Evolutionary conservation across 345 rosid species (phyloP).

Genomic region (Arabidopsis arenosa): DNA sequence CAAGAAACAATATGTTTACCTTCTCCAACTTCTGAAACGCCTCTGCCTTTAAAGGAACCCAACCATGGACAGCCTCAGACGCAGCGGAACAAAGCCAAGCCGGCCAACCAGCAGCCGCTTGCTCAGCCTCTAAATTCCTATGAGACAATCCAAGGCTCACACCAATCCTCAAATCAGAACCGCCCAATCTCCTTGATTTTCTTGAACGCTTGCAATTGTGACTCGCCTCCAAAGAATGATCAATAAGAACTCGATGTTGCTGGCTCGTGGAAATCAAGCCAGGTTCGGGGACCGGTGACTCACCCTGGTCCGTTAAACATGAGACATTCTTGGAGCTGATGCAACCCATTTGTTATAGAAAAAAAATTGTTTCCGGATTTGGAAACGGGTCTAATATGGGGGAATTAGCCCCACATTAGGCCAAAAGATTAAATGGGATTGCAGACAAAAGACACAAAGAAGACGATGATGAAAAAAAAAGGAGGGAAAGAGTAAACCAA

Average conservation of each 20-base stretch:
- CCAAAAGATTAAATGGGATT: constrained; percentile 43
- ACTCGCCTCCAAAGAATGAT: constrained; percentile 42
- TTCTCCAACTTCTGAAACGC: constrained; percentile 78
- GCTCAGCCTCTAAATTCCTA: constrained; percentile 60
- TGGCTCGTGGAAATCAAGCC: constrained; percentile 39
- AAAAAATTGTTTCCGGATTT: constrained; percentile 46
- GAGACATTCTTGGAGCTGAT: constrained; percentile 58
- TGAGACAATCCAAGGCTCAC: constrained; percentile 52
- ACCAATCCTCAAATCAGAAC: constrained; percentile 45
- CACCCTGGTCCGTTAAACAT: constrained; percentile 39
- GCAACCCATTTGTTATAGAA: constrained; percentile 67
- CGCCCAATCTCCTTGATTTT: constrained; percentile 47
- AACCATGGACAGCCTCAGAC: constrained; percentile 71
- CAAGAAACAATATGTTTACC: constrained; percentile 50
- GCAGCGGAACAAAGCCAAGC: constrained; percentile 74
- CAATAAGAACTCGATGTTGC: constrained; percentile 39
- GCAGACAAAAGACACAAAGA: constrained; percentile 44
- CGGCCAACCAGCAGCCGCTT: constrained; percentile 80
- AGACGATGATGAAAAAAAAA: constrained; percentile 36
- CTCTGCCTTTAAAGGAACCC: constrained; percentile 75
- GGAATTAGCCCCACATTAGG: constrained; percentile 52
- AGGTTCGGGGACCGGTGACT: constrained; percentile 47
- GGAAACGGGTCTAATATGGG: constrained; percentile 55
- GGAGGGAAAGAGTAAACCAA: constrained; percentile 28
- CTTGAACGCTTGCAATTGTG: constrained; percentile 42